phyloP scores from a whole-genome alignment of 768 basidiomycete species.

The Boletellus ananas region DNA sequence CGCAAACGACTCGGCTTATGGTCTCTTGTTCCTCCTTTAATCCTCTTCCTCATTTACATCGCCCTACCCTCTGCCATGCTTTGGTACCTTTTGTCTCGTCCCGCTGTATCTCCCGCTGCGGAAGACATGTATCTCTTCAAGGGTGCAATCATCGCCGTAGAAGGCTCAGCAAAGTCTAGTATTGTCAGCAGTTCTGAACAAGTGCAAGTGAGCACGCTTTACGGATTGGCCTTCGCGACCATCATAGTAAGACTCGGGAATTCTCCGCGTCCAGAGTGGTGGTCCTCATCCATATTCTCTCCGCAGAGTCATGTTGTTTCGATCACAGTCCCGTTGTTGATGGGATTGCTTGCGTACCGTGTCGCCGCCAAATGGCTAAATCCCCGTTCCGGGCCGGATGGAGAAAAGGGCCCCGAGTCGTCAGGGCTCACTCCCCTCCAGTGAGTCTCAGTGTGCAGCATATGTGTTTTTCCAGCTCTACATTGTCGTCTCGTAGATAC shows the following conservation, averaged over 20 bases:
- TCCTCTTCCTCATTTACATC: not conserved
- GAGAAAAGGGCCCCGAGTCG: not conserved
- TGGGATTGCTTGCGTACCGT: not conserved
- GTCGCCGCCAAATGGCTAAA: not conserved
- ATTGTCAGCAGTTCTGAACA: not conserved
- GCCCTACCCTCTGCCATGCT: not conserved
- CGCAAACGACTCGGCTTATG: not conserved
- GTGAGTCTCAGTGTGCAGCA: not conserved
- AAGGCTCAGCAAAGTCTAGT: not conserved
- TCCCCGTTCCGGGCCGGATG: not conserved
- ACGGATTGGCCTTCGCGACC: conserved; percentile 1
- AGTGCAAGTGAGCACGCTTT: not conserved
- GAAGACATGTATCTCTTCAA: conserved; percentile 1
- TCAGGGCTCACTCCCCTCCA: not conserved
- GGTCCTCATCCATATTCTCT: not conserved
- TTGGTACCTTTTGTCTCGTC: conserved; percentile 1
- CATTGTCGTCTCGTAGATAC: not conserved
- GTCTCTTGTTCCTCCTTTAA: not conserved
- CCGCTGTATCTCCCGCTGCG: not conserved
- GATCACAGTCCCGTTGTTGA: not conserved
- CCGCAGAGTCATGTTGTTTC: not conserved
- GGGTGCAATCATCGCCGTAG: conserved; percentile 1
- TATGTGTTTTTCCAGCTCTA: not conserved
- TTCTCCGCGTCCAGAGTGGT: not conserved
- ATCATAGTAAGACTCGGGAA: not conserved